Conservation (phyloP, 768 basidiomycete genomes). For the Boletus edulis region DNA sequence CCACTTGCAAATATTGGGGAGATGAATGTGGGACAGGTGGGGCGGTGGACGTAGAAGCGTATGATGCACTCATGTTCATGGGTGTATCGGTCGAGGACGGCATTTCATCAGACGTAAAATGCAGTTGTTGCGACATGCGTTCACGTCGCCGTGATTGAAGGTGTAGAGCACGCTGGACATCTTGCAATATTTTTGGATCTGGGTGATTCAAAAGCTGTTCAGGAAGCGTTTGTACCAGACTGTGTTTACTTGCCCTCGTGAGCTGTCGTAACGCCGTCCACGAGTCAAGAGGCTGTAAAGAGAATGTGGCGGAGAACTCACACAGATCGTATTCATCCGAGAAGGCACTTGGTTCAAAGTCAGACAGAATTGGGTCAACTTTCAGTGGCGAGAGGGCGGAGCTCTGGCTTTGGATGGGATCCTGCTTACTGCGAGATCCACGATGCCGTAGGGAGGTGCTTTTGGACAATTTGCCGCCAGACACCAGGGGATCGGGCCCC, state of each 20-base stretch:
- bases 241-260: constrained; percentile 60
- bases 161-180: constrained; percentile 72
- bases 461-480: constrained; percentile 14
- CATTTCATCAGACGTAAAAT: constrained; percentile 17
- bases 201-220: constrained; percentile 10
- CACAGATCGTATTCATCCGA: constrained; percentile 79
- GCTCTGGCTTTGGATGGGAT: constrained; percentile 12
- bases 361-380: constrained; percentile 28
- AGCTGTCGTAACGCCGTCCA: constrained; percentile 39
- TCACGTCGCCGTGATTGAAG: constrained; percentile 76
- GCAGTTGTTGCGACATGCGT: constrained; percentile 36
- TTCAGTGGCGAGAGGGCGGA: constrained; percentile 19
- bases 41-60: constrained; percentile 31
- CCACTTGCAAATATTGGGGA: constrained; percentile 21
- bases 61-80: constrained; percentile 25
- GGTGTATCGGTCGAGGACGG: constrained; percentile 27
- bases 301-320: constrained; percentile 37
- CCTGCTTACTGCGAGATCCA: constrained; percentile 22
- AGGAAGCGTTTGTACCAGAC: constrained; percentile 6
- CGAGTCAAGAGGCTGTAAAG: constrained; percentile 10
- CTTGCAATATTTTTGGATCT: constrained; percentile 82
- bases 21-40: constrained; percentile 14
- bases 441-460: constrained; percentile 11
- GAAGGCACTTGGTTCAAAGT: constrained; percentile 45
- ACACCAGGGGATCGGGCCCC: constrained; percentile 16